Evolutionary conservation across 805 yeast genomes (phyloP).

Genomic region (Saturnispora gosingensis): DNA sequence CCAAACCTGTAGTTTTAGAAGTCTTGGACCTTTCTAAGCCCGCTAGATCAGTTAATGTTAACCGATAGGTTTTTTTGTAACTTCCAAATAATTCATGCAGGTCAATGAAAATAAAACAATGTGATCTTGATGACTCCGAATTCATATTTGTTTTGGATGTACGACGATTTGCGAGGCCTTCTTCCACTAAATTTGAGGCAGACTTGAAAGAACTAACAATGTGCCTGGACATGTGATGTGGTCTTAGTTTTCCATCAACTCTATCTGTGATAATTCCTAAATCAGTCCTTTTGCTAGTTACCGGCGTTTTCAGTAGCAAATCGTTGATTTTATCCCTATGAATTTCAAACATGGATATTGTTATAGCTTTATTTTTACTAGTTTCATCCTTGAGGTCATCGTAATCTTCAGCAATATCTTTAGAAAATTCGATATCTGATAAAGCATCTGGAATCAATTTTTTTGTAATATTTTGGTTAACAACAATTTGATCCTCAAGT

Average conservation of each 20-base stretch:
- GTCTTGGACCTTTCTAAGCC: conserved; percentile 41
- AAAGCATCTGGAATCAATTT: conserved; percentile 28
- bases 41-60: conserved; percentile 44
- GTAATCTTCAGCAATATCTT: conserved; percentile 31
- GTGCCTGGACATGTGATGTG: conserved; percentile 33
- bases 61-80: conserved; percentile 26
- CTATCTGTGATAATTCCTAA: conserved; percentile 36
- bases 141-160: conserved; percentile 38
- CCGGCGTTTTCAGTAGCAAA: conserved; percentile 18
- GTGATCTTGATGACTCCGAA: conserved; percentile 39
- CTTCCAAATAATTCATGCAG: conserved; percentile 16
- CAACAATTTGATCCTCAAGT: conserved; percentile 5
- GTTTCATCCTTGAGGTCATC: background rate
- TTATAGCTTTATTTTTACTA: conserved; percentile 25
- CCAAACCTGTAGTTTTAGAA: conserved; percentile 37
- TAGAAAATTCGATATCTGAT: conserved; percentile 37
- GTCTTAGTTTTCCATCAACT: conserved; percentile 35
- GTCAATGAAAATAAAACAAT: conserved; percentile 37
- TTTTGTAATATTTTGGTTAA: background rate
- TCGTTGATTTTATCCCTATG: conserved; percentile 39
- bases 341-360: conserved; percentile 45
- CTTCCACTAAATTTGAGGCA: conserved; percentile 30
- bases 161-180: conserved; percentile 30
- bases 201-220: conserved; percentile 30
- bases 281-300: conserved; percentile 19